Evolutionary conservation across 2,329 filamentous ascomycete species (phyloP).

Genomic region (Penicillium sp.): DNA sequence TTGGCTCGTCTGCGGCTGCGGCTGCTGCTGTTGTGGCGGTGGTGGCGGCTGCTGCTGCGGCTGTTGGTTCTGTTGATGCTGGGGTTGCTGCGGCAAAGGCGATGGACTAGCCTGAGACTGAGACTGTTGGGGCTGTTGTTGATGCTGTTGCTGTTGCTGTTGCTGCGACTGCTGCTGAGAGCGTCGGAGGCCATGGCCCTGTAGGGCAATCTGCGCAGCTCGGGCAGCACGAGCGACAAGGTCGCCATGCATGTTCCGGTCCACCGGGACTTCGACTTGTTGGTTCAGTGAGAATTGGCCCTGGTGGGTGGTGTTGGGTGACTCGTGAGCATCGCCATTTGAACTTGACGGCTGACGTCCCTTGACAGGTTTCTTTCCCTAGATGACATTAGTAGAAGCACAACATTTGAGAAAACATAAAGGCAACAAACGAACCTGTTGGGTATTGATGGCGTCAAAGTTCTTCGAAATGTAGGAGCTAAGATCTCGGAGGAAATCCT

Average conservation of each 20-base stretch:
- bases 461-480: constrained; percentile 52
- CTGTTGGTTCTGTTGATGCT: constrained; percentile 23
- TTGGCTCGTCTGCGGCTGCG: constrained; percentile 19
- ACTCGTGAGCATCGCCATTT: constrained; percentile 32
- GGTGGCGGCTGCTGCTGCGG: constrained; percentile 9
- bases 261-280: constrained; percentile 33
- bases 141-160: constrained; percentile 28
- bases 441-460: constrained; percentile 45
- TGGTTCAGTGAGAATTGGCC: constrained; percentile 36
- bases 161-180: constrained; percentile 29
- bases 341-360: constrained; percentile 31
- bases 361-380: constrained; percentile 36
- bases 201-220: constrained; percentile 42
- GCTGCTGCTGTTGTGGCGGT: constrained; percentile 16
- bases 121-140: constrained; percentile 23
- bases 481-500: constrained; percentile 53
- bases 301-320: constrained; percentile 33
- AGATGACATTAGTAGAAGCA: constrained; percentile 15
- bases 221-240: constrained; percentile 42
- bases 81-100: constrained; percentile 23
- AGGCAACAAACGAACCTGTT: constrained; percentile 31
- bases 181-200: constrained; percentile 35
- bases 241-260: constrained; percentile 37
- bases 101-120: constrained; percentile 9
- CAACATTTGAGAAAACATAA: background rate